Percentiles rank a stretch among this genome's conserved stretches.
phyloP scores from a whole-genome alignment of 1,284 basidiomycete genomes.

The Tylopilus sp. region DNA sequence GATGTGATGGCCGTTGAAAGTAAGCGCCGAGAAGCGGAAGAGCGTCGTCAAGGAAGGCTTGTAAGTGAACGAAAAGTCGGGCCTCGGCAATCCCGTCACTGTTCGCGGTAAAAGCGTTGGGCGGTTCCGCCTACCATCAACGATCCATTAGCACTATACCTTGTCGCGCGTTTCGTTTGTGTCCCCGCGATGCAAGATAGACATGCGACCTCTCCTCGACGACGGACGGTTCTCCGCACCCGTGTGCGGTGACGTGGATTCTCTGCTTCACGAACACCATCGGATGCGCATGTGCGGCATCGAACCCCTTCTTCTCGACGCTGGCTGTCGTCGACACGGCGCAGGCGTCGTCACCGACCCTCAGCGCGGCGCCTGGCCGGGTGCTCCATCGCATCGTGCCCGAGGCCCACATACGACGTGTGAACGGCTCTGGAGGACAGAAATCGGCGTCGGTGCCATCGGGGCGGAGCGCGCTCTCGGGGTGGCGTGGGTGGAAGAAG shows the following conservation, averaged over 20 bases:
- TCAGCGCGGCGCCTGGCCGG: conserved; percentile 37
- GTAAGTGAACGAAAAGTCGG: conserved; percentile 62
- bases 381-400: conserved; percentile 67
- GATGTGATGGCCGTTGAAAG: conserved; percentile 74
- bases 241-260: conserved; percentile 46
- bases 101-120: not conserved
- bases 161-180: conserved; percentile 37
- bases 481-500: conserved; percentile 69
- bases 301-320: conserved; percentile 67
- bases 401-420: conserved; percentile 81
- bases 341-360: conserved; percentile 52
- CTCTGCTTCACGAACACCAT: conserved; percentile 79
- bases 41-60: conserved; percentile 67
- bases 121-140: not conserved
- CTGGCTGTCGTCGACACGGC: conserved; percentile 50
- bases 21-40: conserved; percentile 82
- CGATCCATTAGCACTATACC: conserved; percentile 34
- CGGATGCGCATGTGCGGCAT: conserved; percentile 41
- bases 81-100: conserved; percentile 52
- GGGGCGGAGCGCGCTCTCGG: conserved; percentile 52
- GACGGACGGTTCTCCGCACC: conserved; percentile 45
- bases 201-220: conserved; percentile 74
- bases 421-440: conserved; percentile 71
- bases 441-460: conserved; percentile 75
- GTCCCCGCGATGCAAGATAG: conserved; percentile 49